Percentiles rank a stretch among this genome's conserved stretches.
phyloP scores from a whole-genome alignment of 495 filamentous ascomycete genomes.

The Podospora appendiculata region DNA sequence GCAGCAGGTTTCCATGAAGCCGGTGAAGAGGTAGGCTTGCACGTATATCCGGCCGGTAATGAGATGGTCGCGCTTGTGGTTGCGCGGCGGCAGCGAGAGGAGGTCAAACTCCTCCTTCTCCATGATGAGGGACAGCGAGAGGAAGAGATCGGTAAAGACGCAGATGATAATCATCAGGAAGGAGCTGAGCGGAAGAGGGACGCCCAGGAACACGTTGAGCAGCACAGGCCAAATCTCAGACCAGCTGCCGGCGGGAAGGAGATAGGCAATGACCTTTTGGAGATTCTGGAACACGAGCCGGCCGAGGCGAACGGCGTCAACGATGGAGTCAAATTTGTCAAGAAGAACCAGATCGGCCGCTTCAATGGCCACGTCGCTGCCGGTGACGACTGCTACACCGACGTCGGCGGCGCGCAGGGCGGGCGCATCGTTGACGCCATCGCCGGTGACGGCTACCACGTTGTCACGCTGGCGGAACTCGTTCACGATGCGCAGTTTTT shows the following conservation, averaged over 20 bases:
- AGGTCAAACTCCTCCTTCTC: conserved; percentile 28
- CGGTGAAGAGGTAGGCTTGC: conserved; percentile 45
- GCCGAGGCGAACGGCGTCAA: conserved; percentile 56
- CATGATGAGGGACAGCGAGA: conserved; percentile 1
- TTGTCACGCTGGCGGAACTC: conserved; percentile 41
- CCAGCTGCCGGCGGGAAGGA: conserved; percentile 12
- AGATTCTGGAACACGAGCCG: conserved; percentile 61
- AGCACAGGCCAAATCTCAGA: conserved; percentile 3
- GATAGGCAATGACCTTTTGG: conserved; percentile 44
- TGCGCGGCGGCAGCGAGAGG: conserved; percentile 18
- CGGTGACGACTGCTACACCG: conserved; percentile 75
- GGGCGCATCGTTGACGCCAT: conserved; percentile 82
- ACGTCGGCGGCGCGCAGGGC: conserved; percentile 75
- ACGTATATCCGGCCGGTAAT: conserved; percentile 44
- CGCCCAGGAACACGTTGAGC: conserved; percentile 11
- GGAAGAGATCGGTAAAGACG: conserved; percentile 11
- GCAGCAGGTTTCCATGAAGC: conserved; percentile 39
- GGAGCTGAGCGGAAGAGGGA: conserved; percentile 10
- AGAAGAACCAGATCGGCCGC: conserved; percentile 75
- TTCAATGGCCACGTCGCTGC: conserved; percentile 81
- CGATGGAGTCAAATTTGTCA: conserved; percentile 79
- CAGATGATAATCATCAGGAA: conserved; percentile 16
- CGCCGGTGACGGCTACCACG: conserved; percentile 82
- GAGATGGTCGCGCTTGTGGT: conserved; percentile 24
- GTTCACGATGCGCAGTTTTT: conserved; percentile 72